Evolutionary conservation across 768 basidiomycete species (phyloP).

Genomic region (Lepiota venenata): DNA sequence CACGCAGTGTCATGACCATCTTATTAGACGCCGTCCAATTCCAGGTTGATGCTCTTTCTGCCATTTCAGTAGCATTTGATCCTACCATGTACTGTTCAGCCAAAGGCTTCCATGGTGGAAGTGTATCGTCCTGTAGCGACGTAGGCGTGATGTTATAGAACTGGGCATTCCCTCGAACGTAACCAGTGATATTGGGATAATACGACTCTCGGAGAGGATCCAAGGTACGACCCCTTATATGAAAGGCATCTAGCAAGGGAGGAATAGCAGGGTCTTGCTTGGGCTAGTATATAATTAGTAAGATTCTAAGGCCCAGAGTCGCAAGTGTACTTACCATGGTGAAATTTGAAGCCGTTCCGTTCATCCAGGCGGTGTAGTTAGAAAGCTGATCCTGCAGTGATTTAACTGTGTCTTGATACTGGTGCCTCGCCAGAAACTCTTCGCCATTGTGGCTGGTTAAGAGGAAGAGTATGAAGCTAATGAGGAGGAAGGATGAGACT

Average conservation of each 20-base stretch:
- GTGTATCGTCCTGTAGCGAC: slow-evolving; percentile 33
- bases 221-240: slow-evolving; percentile 39
- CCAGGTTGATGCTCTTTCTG: slow-evolving; percentile 53
- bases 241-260: slow-evolving; percentile 47
- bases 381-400: slow-evolving; percentile 55
- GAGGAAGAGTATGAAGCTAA: slow-evolving; percentile 74
- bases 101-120: slow-evolving; percentile 45
- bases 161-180: slow-evolving; percentile 59
- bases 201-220: slow-evolving; percentile 53
- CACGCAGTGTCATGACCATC: slow-evolving; percentile 62
- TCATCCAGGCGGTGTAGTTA: slow-evolving; percentile 78
- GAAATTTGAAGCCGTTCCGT: slow-evolving; percentile 64
- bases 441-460: slow-evolving; percentile 74
- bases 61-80: slow-evolving; percentile 47
- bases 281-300: slow-evolving; percentile 39
- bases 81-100: slow-evolving; percentile 49
- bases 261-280: slow-evolving; percentile 37
- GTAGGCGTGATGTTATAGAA: slow-evolving; percentile 63
- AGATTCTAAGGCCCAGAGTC: slow-evolving; percentile 4
- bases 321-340: slow-evolving; percentile 44
- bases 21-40: slow-evolving; percentile 67
- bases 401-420: slow-evolving; percentile 63
- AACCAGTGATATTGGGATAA: slow-evolving; percentile 76
- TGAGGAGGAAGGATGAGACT: slow-evolving; percentile 69
- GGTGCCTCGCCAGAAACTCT: slow-evolving; percentile 58